Evolutionary conservation across 129 eudicot species (phyloP), one percentile per base, ranked within the genome.

Genomic region (Arctium minus): DNA sequence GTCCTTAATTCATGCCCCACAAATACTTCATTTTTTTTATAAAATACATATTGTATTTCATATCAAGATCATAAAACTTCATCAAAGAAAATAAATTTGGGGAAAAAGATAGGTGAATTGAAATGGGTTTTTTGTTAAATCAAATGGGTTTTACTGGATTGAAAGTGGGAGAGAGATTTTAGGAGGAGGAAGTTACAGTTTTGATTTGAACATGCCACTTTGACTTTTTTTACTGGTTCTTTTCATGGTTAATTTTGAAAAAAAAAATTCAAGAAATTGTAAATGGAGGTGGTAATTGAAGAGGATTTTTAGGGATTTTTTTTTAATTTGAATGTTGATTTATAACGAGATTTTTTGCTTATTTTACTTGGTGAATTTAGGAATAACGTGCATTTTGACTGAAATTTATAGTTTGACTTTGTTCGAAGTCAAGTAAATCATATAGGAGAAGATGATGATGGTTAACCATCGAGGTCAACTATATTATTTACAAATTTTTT

Each of bases 1-100:
- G 88, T 89, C 88, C 84, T 79, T 89, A 60, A 70, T 78, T 75
- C 75, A 22, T 18, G 67, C 1, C 36, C 72, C 50, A 22, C 69
- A 72, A 56, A 50, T 70, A 82, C 36, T 39, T 46, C 37, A 69
- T 33, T 33, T 33, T 67, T 81, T 2, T 36, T 50, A 33, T 72
- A 67, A 6, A 72, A 70, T 15, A 32, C 74, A 67, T 67, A 70
- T 22, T 11, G 40, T 70, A 36, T n/a, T 70, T 71, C 27, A 38
- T 11, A 6, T 79, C 40, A 39, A 44, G 11, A 42, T 36, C 70
- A 39, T 42, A 35, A 40, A n/a, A 12, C 1, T 12, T 3, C 6
- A 17, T 40, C 36, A 46, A 22, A 10, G 48, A 84, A 72, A 46
- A 71, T 10, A 30, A 70, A 37, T 35, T 17, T 83, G 7, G 6